Base-by-base conservation (phyloP, 176 grass and related monocot genomes). In the Lolium rigidum region DNA sequence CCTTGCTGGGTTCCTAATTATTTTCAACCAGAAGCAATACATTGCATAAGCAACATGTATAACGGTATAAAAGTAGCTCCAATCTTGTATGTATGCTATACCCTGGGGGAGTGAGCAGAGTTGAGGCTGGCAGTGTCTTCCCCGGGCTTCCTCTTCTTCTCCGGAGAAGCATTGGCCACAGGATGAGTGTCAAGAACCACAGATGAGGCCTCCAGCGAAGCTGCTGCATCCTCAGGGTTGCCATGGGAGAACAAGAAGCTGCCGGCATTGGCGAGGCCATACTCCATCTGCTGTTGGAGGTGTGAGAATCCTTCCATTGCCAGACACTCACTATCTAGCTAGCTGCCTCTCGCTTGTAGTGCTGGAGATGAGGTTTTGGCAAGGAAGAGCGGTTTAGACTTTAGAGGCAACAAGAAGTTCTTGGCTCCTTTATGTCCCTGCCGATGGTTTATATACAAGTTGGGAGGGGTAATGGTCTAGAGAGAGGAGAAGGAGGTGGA, bases 91-190 rank as follows among this genome's bases (percentile, higher is more conserved):
- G n/a, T 18, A 35, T 26, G 16, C 37, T 89, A 95, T 89, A 95
- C 94, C 94, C 91, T 93, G 79, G 91, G 86, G 38, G 86, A 89
- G n/a, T 80, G 84, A 55, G 82, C 55, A 86, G 91, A 91, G 87
- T 89, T 93, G 54, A 86, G 88, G 82, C 84, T 93, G 26, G 63
- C 62, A 46, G 74, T 39, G 20, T 86, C 85, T 76, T 86, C 74
- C 56, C 51, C 54, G 15, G 78, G 55, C 77, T 88, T 95, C 59
- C 82, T 86, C 85, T 93, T 93, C 83, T 67, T 96, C 22, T 90
- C 94, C 43, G 22, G 43, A 58, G 94, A 91, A 71, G 57, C 84
- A 54, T 39, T 76, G 17, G 38, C 52, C 37, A 56, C 25, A 15
- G 71, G 82, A 20, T 88, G 87, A 12, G 80, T 80, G 60, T 85